Evolutionary conservation across 352 stramenopile species (phyloP), one percentile per base, ranked within the genome.

Genomic region (Pythium oligandrum): DNA sequence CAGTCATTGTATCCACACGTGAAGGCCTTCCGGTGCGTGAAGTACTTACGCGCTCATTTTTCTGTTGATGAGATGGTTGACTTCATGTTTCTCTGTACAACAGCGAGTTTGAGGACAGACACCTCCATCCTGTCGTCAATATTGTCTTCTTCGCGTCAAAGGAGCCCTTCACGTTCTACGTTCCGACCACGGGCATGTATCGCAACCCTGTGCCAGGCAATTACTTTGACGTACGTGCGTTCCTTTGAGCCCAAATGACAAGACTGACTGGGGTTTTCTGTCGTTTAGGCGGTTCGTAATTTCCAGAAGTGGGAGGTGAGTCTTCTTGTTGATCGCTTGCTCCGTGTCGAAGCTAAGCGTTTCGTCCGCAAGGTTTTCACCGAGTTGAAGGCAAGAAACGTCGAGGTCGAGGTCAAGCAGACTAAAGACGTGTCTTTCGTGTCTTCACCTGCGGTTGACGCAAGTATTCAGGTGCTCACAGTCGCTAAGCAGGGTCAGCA

Each of bases 81-180:
- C 17, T 26, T 26, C 17, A 26, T 26, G 53, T 31, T 31, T 33
- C 31, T 12, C 6, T 45, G 32, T 47, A 12, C 53, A 9, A 32
- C 4, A 43, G 30, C 40, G 7, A 39, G 17, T 48, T 17, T 45
- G 2, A 6, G 12, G 55, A 57, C 48, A 75, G 70, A 11, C 77
- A 89, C 48, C 76, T 92, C 60, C 58, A 68, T 32, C 62, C 82
- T 6, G 12, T 53, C 0, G 59, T 70, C 11, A 92, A 92, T 59
- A 81, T 92, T 35, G 64, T 92, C 1, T 92, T 87, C 53, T 92
- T 85, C 57, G 78, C 82, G 31, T 92, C 82, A 7, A 66, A 88
- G 40, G 63, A 81, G 17, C 71, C 70, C 6, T 83, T 92, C 55
- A 68, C 55, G 56, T 92, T 92, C 52, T 72, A 73, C 4, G 43